A percentile compares a stretch with the other conserved stretches of the same genome.
Conservation (phyloP, 768 basidiomycete species). For the Leucocoprinus leucothites region DNA sequence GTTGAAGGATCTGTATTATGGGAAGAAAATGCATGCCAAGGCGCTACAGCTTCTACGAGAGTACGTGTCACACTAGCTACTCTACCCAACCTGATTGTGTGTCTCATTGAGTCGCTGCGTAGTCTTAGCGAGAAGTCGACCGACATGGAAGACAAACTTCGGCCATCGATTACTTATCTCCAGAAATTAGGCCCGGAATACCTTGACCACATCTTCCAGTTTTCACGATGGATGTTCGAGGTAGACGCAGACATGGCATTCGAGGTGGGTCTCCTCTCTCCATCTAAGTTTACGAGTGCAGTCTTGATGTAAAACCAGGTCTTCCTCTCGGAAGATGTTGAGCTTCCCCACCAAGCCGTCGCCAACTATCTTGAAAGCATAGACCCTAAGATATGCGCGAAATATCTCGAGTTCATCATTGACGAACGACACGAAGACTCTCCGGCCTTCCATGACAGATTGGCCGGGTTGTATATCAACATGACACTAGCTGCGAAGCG, state of each 20-base stretch:
- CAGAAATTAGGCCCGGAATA: slow-evolving; percentile 87
- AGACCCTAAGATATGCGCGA: slow-evolving; percentile 62
- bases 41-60: slow-evolving; percentile 81
- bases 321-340: slow-evolving; percentile 93
- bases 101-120: background rate
- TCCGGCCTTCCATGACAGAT: slow-evolving; percentile 77
- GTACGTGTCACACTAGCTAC: slow-evolving; percentile 42
- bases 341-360: slow-evolving; percentile 76
- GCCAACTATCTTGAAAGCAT: slow-evolving; percentile 76
- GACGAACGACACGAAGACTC: slow-evolving; percentile 66
- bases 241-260: slow-evolving; percentile 71
- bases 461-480: slow-evolving; percentile 83
- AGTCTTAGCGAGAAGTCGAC: slow-evolving; percentile 80
- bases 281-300: background rate
- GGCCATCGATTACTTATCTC: slow-evolving; percentile 84
- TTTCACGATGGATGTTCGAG: slow-evolving; percentile 84
- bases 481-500: slow-evolving; percentile 61
- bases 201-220: slow-evolving; percentile 75
- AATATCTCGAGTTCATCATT: slow-evolving; percentile 86
- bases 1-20: slow-evolving; percentile 87
- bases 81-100: background rate
- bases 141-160: slow-evolving; percentile 75
- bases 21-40: slow-evolving; percentile 93
- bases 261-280: slow-evolving; percentile 43
- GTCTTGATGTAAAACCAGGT: slow-evolving; percentile 48